Evolutionary conservation across 129 eudicot species (phyloP).

Genomic region (Chrysanthemum makinoi): DNA sequence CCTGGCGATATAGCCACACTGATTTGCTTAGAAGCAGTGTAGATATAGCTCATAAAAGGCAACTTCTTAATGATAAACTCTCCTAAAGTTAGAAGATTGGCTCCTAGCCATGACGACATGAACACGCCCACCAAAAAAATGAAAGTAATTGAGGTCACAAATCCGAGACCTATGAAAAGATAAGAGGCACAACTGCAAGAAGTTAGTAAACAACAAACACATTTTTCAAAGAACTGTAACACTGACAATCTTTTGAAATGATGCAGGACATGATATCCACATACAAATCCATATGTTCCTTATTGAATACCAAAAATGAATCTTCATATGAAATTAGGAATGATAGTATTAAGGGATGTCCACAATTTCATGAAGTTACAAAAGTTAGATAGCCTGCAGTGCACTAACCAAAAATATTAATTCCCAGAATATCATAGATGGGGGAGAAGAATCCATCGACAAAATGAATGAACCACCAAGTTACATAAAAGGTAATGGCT

Average conservation of each 20-base stretch:
- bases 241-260: too few species aligned
- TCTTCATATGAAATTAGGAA: too few species aligned
- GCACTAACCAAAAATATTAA: conserved; percentile 69
- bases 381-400: background rate
- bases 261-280: too few species aligned
- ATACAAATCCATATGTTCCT: too few species aligned
- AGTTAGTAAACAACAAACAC: background rate
- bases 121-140: conserved; percentile 84
- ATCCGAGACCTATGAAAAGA: conserved; percentile 62
- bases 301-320: too few species aligned
- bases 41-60: conserved; percentile 81
- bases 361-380: conserved; percentile 4
- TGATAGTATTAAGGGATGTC: too few species aligned
- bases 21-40: conserved; percentile 79
- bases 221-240: background rate
- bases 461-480: conserved; percentile 86
- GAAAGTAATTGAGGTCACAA: conserved; percentile 71
- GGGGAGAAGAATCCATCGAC: conserved; percentile 84
- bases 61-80: conserved; percentile 72
- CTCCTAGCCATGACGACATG: conserved; percentile 90
- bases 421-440: conserved; percentile 60
- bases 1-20: conserved; percentile 87
- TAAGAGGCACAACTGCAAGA: background rate
- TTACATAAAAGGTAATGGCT: conserved; percentile 69
- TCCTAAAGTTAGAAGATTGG: conserved; percentile 63